Conservation (phyloP, 192 early-diverging fungal genomes). For the Linnemannia zychae region DNA sequence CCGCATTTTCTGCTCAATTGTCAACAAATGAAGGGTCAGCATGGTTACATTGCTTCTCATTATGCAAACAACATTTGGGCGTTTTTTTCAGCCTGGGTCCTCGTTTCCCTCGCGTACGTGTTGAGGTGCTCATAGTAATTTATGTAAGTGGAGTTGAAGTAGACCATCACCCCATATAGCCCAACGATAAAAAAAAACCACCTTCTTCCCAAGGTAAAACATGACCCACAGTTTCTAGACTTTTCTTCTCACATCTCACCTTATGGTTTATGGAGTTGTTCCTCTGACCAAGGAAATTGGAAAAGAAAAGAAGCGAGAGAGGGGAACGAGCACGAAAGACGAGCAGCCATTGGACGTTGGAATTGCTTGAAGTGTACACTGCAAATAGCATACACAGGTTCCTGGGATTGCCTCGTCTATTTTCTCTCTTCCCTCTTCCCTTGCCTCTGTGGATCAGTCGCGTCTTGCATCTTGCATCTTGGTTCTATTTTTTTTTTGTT, state of each 20-base stretch:
- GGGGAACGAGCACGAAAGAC: not conserved
- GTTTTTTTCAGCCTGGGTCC: conserved; percentile 6
- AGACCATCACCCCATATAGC: not conserved
- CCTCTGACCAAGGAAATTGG: not conserved
- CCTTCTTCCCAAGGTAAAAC: not conserved
- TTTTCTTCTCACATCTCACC: not conserved
- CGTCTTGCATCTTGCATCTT: too few relatives aligned
- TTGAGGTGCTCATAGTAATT: too few relatives aligned
- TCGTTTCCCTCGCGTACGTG: not conserved
- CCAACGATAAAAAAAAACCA: conserved; percentile 1
- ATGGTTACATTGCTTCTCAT: not conserved
- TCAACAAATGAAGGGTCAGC: not conserved
- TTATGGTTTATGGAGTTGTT: not conserved
- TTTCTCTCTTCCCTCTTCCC: too few relatives aligned
- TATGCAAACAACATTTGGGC: not conserved
- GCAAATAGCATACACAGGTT: too few relatives aligned
- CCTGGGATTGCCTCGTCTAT: too few relatives aligned
- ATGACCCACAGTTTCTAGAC: not conserved
- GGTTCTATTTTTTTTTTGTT: too few relatives aligned
- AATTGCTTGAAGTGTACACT: too few relatives aligned
- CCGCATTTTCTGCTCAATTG: not conserved
- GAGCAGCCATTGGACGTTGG: not conserved
- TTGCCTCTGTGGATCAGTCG: too few relatives aligned
- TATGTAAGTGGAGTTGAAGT: too few relatives aligned
- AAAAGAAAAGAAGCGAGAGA: not conserved